Conservation (phyloP, 495 filamentous ascomycete species). For the Aspergillus sclerotiicarbonarius region DNA sequence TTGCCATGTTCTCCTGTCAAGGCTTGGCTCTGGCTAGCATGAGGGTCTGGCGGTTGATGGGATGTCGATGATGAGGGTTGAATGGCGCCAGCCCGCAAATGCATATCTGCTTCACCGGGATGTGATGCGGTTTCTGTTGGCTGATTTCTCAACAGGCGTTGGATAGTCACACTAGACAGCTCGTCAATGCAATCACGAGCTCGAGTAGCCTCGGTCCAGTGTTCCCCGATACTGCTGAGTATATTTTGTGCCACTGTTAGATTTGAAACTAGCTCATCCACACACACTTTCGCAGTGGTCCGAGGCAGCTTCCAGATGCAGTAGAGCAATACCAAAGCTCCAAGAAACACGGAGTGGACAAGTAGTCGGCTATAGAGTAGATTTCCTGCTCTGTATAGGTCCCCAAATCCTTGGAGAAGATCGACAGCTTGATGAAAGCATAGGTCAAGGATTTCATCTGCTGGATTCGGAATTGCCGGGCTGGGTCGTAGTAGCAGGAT, state of each 20-base stretch:
- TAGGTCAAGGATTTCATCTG: constrained; percentile 28
- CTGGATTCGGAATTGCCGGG: constrained; percentile 40
- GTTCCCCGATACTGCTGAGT: constrained; percentile 46
- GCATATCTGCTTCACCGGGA: neutral
- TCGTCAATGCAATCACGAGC: constrained; percentile 45
- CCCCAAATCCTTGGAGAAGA: constrained; percentile 32
- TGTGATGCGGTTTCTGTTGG: neutral
- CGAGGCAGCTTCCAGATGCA: constrained; percentile 39
- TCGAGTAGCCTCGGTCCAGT: constrained; percentile 44
- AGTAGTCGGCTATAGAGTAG: constrained; percentile 41
- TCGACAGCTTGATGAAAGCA: constrained; percentile 40
- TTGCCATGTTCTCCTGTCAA: neutral
- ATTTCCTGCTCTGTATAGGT: constrained; percentile 33
- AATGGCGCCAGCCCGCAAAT: constrained; percentile 5
- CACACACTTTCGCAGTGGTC: constrained; percentile 31
- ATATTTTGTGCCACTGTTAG: constrained; percentile 39
- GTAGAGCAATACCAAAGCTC: constrained; percentile 42
- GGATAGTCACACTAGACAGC: constrained; percentile 36
- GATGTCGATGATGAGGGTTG: neutral
- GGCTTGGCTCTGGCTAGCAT: neutral
- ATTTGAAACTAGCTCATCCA: constrained; percentile 38
- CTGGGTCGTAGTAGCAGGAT: constrained; percentile 43
- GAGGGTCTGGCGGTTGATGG: neutral
- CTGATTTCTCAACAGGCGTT: constrained; percentile 34
- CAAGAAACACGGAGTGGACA: constrained; percentile 42